Evolutionary conservation across 768 basidiomycete genomes (phyloP), one percentile per base, ranked within the genome.

Genomic region (Leccinellum albellum): DNA sequence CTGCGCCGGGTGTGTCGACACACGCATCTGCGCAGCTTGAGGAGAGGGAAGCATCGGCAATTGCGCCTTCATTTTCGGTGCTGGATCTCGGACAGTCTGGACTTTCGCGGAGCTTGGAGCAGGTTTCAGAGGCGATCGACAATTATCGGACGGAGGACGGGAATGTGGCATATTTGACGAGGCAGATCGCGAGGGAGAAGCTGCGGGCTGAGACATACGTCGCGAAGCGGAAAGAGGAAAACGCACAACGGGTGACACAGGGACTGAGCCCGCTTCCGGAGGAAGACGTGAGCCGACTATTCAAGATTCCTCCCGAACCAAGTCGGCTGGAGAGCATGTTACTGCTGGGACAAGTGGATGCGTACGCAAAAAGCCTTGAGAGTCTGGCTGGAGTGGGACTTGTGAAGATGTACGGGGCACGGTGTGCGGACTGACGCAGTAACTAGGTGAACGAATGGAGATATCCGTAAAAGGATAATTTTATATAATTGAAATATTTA

Each of bases 201-300:
- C 74, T 80, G 45, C 84, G 83, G 58, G 91, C 91, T 50, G 94
- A 97, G 55, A 78, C 79, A 53, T 87, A 88, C 67, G 74, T 94
- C 53, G 80, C 83, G 65, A 94, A 94, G 73, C 85, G 93, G 55
- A 91, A 88, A 69, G 94, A 96, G 70, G 94, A 97, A 74, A 96
- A 91, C 66, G 81, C 80, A 35, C 76, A 76, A 51, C 83, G 94
- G 45, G 79, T 88, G 60, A 86, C 85, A 37, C 91, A 94, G 66
- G 94, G 94, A 13, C 75, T 95, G 51, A 83, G 83, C 24, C 91
- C 94, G 61, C 77, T 95, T 28, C 94, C 94, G 2, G 89, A 93
- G 71, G 90, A 96, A 69, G 89, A 93, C 65, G 83, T 92, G 32
- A 79, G 82, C 66, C 80, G 93, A 60, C 67, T 94, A 68, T 94